Base-by-base conservation (phyloP, 2,329 filamentous ascomycete species). In the Lecanicillium sp. region DNA sequence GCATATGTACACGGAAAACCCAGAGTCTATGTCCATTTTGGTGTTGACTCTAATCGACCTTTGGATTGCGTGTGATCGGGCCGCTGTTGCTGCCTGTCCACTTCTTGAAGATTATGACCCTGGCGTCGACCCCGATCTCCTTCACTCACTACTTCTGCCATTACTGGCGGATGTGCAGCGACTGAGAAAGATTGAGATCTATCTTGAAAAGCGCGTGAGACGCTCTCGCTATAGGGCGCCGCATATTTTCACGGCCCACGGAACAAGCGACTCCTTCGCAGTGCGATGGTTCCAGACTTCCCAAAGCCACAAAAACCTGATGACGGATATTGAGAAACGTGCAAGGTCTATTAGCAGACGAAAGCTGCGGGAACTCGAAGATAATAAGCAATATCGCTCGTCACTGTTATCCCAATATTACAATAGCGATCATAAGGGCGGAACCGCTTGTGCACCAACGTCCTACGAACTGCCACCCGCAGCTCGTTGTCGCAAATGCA, bases 401-500 rank as follows among this genome's bases (percentile, higher is more conserved):
- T 21, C 36, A 38, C 19, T 38, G 36, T 8, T 29, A 29, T 29
- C 26, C 26, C 26, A 29, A 29, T 24, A 26, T 51, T 14, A 11
- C 15, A 17, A 33, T 19, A 14, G 19, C 44, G 35, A 19, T 12
- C 55, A 61, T 44, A 44, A 32, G 32, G 0, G 3, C 3, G 26
- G 26, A 12, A 12, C 26, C 26, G 26, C 26, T n/a, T n/a, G n/a
- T n/a, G n/a, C n/a, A n/a, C n/a, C n/a, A n/a, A n/a, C n/a, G n/a
- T n/a, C n/a, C 36, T 6, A 23, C 5, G n/a, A 10, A 12, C 19
- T 7, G 12, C 36, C 19, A 4, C 19, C 8, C 12, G 17, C 4
- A 11, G 7, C 20, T 38, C 30, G 4, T 2, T 73, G 71, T 51
- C 4, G 5, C 2, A 67, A 63, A 48, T 78, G 73, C 52, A 4